These are phyloP conservation scores for Nakazawaea sp. DNA, from an alignment of 805 yeast species.

Conservation along the genomic window DNA sequence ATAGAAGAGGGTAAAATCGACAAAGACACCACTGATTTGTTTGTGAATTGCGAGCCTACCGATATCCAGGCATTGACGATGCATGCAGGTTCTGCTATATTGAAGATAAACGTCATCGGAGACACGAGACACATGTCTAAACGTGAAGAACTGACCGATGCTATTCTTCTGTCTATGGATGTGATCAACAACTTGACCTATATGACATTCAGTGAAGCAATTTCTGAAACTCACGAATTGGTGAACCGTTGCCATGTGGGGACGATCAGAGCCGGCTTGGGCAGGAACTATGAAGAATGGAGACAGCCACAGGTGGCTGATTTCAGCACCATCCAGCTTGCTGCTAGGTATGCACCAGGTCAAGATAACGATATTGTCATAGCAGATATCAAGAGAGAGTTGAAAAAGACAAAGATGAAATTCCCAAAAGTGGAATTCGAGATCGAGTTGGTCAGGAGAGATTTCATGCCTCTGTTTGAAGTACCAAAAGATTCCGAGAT, in stretches of 20 bases:
- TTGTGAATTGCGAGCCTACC: slow-evolving; percentile 25
- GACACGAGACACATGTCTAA: slow-evolving; percentile 26
- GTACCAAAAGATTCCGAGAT: slow-evolving; percentile 17
- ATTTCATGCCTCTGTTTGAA: slow-evolving; percentile 20
- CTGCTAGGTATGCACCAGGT: slow-evolving; percentile 26
- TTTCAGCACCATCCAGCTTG: slow-evolving; percentile 24
- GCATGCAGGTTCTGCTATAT: slow-evolving; percentile 25
- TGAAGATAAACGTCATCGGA: slow-evolving; percentile 22
- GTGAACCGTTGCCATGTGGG: slow-evolving; percentile 25
- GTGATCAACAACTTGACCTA: slow-evolving; percentile 20
- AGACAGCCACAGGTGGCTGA: slow-evolving; percentile 26
- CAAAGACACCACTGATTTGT: slow-evolving; percentile 20
- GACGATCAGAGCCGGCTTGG: slow-evolving; percentile 23
- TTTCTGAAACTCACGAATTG: slow-evolving; percentile 17
- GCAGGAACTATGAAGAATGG: slow-evolving; percentile 22
- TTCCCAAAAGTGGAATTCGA: slow-evolving; percentile 20
- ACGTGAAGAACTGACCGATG: slow-evolving; percentile 25
- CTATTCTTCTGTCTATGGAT: slow-evolving; percentile 23
- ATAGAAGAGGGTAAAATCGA: slow-evolving; percentile 18
- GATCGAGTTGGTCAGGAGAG: slow-evolving; percentile 14
- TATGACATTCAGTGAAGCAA: slow-evolving; percentile 19
- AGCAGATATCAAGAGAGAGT: slow-evolving; percentile 18
- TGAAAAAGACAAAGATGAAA: slow-evolving; percentile 17
- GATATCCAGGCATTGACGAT: slow-evolving; percentile 22
- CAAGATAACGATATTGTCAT: slow-evolving; percentile 19